Evolutionary conservation across 2,329 filamentous ascomycete species (phyloP).

Genomic region (Verticillium albo-atrum): DNA sequence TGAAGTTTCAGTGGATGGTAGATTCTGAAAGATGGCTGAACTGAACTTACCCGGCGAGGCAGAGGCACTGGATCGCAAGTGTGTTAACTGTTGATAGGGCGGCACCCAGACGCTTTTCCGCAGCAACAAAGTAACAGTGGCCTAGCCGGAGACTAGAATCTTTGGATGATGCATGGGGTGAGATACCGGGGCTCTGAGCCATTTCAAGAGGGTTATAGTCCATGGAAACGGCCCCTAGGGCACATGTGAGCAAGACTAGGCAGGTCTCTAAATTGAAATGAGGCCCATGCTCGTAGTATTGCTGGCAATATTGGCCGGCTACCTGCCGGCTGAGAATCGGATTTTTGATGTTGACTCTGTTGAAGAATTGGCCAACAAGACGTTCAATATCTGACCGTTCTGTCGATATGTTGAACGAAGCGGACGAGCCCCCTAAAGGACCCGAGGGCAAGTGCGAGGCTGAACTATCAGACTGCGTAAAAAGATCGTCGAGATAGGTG

Average conservation of each 20-base stretch:
- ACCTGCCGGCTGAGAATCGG: neutral
- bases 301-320: neutral
- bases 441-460: neutral
- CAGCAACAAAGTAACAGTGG: neutral
- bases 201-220: neutral
- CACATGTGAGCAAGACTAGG: neutral
- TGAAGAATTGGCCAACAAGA: neutral
- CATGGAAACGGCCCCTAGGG: neutral
- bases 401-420: neutral
- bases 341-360: neutral
- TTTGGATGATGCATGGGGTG: neutral
- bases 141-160: neutral
- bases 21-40: neutral
- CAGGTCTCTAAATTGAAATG: neutral
- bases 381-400: neutral
- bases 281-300: neutral
- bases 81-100: neutral
- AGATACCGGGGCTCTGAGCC: neutral
- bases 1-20: neutral
- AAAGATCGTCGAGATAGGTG: neutral
- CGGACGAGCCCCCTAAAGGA: neutral
- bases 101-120: neutral
- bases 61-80: neutral
- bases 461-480: neutral
- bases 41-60: neutral